Base-by-base conservation (phyloP, 306 rosid species). In the Abrus precatorius region DNA sequence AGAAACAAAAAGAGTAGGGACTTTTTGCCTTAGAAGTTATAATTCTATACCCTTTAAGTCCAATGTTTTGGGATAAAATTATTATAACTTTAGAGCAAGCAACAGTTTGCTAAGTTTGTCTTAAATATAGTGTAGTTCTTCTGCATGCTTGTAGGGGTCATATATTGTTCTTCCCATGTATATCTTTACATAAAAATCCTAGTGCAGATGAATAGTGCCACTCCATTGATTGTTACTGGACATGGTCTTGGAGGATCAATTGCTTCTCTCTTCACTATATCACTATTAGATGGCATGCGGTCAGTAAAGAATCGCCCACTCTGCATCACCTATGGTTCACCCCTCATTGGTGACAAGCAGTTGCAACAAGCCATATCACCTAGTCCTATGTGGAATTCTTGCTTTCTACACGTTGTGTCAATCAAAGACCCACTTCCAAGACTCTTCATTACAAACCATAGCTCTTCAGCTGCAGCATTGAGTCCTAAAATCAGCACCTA, bases 311-410 rank as follows among this genome's bases (percentile, higher is more conserved):
- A 88, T n/a, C 81, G 75, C 47, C 95, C 92, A 13, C 80, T 89
- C 57, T 92, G 95, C 74, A 75, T 92, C 82, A 92, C 95, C 67
- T 91, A 82, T 28, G 95, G 90, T 36, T 89, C 97, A 3, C 91
- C 93, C 4, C 89, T 89, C 9, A 4, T 88, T 12, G 93, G 93
- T 5, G 88, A 91, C 45, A 41, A 5, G 9, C 1, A 3, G 0
- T 64, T 91, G 34, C 84, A 76, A 59, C 10, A 80, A 54, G 83
- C 86, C 64, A 83, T 92, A 29, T 78, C 79, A 9, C 63, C 76
- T 40, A 82, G 83, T 84, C 44, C 88, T 11, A 62, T 30, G 3
- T 92, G 93, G 91, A 84, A 75, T 9, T 91, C 97, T 65, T 91
- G 90, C 80, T 92, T 92, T 78, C 72, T 92, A 9, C 87, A 92